Base-by-base conservation (phyloP, 768 basidiomycete species). In the Lenzites betulinus region DNA sequence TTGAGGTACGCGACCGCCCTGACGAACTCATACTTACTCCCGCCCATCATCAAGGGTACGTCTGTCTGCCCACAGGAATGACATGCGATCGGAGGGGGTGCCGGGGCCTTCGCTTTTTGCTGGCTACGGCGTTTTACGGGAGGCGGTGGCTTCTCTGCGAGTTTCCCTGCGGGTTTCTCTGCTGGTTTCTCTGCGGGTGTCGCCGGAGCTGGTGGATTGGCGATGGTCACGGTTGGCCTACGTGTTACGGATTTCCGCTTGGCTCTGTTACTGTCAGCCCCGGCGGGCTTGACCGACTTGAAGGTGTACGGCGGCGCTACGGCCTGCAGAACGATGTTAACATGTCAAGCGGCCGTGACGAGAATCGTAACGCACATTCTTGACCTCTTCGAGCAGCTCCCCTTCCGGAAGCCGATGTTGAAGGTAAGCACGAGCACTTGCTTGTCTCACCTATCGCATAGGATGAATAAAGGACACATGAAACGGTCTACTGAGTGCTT, bases 31-130 rank as follows among this genome's bases (percentile, higher is more conserved):
- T 25, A 80, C 89, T 79, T 64, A 90, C 90, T 80, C 42, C 89
- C 90, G 58, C 88, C 88, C 69, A 86, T 78, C 53, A 90, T 83
- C n/a, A 92, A 77, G 7, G 90, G 90, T 15, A 91, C 89, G 67
- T 89, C 87, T 16, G 80, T 82, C 69, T 83, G 80, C 44, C 81
- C 81, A 70, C 89, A 92, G 7, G 81, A 73, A 39, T 79, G 73
- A 63, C 89, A 92, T 33, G 79, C 74, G 8, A 84, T 84, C 43
- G 76, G 73, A 1, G 77, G 74, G 11, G 83, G 78, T 16, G 61
- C 46, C 43, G 70, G 69, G 11, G 63, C 50, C 56, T 77, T 79
- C 1, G 69, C 53, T 33, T 78, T 78, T 0, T 73, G 46, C 35
- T 72, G 63, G 39, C 76, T 77, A 60, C 73, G 79, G 54, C 79